Conservation (phyloP, 2,329 filamentous ascomycete species). For the Aspergillus brunneoviolaceus region DNA sequence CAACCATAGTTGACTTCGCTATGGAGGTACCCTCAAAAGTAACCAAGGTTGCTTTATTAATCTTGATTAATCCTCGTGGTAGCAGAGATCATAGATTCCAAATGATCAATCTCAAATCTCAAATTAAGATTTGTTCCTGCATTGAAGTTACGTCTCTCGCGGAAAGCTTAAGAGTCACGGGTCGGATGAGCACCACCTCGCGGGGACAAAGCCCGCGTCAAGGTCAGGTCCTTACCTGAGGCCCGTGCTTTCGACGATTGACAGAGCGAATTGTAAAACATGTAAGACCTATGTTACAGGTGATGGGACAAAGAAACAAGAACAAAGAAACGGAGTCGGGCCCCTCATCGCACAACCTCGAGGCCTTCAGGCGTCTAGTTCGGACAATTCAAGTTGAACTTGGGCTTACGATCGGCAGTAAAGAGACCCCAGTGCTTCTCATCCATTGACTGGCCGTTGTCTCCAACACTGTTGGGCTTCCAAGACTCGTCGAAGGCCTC, state of each 20-base stretch:
- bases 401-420: conserved; percentile 57
- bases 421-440: conserved; percentile 72
- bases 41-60: too few species aligned
- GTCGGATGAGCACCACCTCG: not conserved
- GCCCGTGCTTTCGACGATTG: not conserved
- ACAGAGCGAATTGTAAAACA: not conserved
- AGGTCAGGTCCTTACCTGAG: not conserved
- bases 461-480: conserved; percentile 64
- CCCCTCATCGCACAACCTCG: not conserved
- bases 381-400: conserved; percentile 55
- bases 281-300: conserved; percentile 17
- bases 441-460: conserved; percentile 60
- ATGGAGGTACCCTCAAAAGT: too few species aligned
- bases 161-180: not conserved
- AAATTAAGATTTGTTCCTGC: not conserved
- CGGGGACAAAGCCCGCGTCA: not conserved
- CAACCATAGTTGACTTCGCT: too few species aligned
- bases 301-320: not conserved
- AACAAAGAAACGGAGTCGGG: not conserved
- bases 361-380: conserved; percentile 8
- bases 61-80: too few species aligned
- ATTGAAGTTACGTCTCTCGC: not conserved
- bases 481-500: conserved; percentile 72
- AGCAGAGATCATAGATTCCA: not conserved
- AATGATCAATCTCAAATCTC: not conserved